These are phyloP conservation scores for Cordyceps farinosa DNA, from an alignment of 2,329 filamentous ascomycete genomes.

Conservation along the genomic window DNA sequence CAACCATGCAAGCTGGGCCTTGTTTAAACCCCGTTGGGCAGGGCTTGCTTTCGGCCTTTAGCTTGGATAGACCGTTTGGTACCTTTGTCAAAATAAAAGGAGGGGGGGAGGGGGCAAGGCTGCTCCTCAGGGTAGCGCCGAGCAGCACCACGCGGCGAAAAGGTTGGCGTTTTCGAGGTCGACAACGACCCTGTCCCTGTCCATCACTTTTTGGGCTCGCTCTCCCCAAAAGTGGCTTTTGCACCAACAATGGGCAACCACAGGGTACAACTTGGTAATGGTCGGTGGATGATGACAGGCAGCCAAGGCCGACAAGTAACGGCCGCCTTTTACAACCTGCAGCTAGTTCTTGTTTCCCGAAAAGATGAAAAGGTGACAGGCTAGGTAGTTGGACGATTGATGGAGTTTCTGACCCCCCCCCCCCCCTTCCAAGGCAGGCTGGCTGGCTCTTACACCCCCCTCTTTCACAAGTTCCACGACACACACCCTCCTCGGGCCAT, in stretches of 20 bases:
- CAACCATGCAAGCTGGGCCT: not conserved
- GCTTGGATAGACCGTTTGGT: not conserved
- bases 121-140: not conserved
- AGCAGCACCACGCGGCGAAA: not conserved
- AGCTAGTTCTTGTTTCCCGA: not conserved
- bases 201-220: not conserved
- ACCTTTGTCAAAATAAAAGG: conserved; percentile 6
- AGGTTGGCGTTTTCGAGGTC: not conserved
- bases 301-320: not conserved
- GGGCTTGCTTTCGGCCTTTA: conserved; percentile 12
- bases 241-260: not conserved
- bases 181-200: not conserved
- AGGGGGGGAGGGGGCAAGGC: not conserved
- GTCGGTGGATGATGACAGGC: not conserved
- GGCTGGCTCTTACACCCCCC: not conserved
- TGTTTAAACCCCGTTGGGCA: conserved; percentile 2
- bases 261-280: not conserved
- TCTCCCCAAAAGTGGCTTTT: not conserved
- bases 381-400: not conserved
- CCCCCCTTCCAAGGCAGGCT: not conserved
- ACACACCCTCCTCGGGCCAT: conserved; percentile 6
- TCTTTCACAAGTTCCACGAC: not conserved
- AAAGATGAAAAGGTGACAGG: not conserved
- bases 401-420: conserved; percentile 4
- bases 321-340: not conserved